Evolutionary conservation across 306 rosid genomes (phyloP).

Genomic region (Quercus engelmannii): DNA sequence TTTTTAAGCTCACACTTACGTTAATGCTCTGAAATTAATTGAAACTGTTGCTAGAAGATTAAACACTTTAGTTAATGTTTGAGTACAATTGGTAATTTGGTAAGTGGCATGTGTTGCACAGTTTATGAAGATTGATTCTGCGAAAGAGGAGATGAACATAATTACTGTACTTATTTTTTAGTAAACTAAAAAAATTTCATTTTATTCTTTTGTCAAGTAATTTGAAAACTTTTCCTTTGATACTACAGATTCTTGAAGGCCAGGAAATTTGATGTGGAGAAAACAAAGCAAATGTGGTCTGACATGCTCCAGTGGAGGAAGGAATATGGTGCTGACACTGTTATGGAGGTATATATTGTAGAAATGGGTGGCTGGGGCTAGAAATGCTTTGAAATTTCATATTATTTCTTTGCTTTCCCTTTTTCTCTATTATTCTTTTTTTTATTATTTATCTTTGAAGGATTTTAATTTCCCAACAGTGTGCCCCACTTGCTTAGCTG

Average conservation of each 20-base stretch:
- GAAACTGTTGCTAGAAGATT: not conserved
- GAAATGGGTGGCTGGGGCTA: not conserved
- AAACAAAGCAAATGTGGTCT: slow-evolving; percentile 90
- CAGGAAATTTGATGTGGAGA: slow-evolving; percentile 73
- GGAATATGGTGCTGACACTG: slow-evolving; percentile 76
- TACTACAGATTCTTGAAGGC: slow-evolving; percentile 78
- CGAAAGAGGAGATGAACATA: not conserved
- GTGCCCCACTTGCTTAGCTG: slow-evolving; percentile 3
- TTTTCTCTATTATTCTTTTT: not conserved
- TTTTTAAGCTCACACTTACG: not conserved
- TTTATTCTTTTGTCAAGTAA: not conserved
- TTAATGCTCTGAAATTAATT: not conserved
- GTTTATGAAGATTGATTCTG: not conserved
- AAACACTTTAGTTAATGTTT: not conserved
- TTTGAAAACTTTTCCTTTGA: slow-evolving; percentile 1
- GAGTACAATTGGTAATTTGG: not conserved
- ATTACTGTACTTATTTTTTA: not conserved
- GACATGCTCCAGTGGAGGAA: slow-evolving; percentile 87
- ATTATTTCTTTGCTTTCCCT: not conserved
- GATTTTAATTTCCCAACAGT: not conserved
- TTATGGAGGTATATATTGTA: slow-evolving; percentile 47
- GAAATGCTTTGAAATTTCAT: not conserved
- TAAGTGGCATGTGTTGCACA: not conserved
- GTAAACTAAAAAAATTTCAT: not conserved
- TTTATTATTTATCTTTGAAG: not conserved